Percentiles rank a stretch among this genome's conserved stretches.
Conservation (phyloP, 208 protist species). For the Leishmania mexicana region DNA sequence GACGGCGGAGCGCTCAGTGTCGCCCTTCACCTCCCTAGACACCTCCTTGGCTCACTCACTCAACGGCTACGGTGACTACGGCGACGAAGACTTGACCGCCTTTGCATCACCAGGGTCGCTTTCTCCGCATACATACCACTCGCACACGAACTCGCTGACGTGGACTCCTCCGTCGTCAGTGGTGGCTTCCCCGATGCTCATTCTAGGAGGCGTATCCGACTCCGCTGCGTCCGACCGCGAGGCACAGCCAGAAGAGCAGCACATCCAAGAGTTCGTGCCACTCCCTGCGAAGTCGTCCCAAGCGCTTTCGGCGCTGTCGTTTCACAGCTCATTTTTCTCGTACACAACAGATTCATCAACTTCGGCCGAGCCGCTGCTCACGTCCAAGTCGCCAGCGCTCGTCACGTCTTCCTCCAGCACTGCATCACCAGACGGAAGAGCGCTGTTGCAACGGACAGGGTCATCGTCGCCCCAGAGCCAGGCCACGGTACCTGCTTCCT, state of each 20-base stretch:
- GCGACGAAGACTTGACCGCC: neutral
- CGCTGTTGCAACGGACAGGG: neutral
- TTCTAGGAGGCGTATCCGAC: neutral
- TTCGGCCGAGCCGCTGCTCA: neutral
- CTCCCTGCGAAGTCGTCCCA: neutral
- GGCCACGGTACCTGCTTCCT: neutral
- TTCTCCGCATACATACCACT: neutral
- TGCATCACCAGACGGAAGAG: neutral
- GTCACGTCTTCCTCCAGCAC: neutral
- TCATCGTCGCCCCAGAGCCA: neutral
- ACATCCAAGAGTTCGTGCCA: neutral
- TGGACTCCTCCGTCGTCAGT: neutral
- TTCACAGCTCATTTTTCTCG: slow-evolving; percentile 15
- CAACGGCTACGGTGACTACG: neutral
- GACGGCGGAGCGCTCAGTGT: neutral
- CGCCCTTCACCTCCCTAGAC: slow-evolving; percentile 7
- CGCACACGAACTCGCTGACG: neutral
- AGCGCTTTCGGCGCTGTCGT: neutral
- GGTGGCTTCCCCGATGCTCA: neutral
- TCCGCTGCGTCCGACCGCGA: neutral
- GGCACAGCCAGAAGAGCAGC: neutral
- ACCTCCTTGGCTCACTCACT: neutral
- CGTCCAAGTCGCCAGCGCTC: neutral
- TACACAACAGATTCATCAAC: neutral
- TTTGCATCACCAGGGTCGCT: neutral